Evolutionary conservation across 352 stramenopile species (phyloP).

Genomic region (Phytopythium kandeliae): DNA sequence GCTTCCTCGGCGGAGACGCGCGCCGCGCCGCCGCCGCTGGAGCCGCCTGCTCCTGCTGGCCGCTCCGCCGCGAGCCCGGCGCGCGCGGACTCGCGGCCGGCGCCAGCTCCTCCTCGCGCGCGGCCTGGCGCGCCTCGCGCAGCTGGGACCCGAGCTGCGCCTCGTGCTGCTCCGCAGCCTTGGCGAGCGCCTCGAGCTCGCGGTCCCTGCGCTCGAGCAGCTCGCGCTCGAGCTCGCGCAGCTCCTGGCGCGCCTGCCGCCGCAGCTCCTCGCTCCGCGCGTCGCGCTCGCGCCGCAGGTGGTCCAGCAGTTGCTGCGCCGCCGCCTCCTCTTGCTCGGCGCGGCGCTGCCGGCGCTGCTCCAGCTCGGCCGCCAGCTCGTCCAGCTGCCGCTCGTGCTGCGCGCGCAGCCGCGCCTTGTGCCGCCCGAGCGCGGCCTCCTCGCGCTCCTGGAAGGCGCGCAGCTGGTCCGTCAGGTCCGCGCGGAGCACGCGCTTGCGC

Average conservation of each 20-base stretch:
- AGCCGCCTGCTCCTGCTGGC: too few species aligned
- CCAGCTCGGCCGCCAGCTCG: slow-evolving; percentile 51
- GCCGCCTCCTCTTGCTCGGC: slow-evolving; percentile 59
- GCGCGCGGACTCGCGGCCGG: background rate
- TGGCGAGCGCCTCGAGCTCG: slow-evolving; percentile 31
- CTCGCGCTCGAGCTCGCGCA: slow-evolving; percentile 43
- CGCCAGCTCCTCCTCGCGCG: slow-evolving; percentile 32
- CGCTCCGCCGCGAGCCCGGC: too few species aligned
- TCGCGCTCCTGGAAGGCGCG: slow-evolving; percentile 68
- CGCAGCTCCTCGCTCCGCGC: slow-evolving; percentile 40
- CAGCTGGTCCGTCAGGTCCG: slow-evolving; percentile 58
- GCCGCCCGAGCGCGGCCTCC: slow-evolving; percentile 50
- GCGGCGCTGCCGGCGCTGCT: slow-evolving; percentile 44
- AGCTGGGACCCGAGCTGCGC: slow-evolving; percentile 22
- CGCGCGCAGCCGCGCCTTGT: slow-evolving; percentile 58
- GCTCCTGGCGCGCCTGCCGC: slow-evolving; percentile 34
- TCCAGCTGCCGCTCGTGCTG: slow-evolving; percentile 63
- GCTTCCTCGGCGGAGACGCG: too few species aligned
- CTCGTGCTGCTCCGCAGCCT: slow-evolving; percentile 40
- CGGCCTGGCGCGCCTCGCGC: slow-evolving; percentile 26
- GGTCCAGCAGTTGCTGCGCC: slow-evolving; percentile 37
- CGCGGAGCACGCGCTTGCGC: slow-evolving; percentile 55
- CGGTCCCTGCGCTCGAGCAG: slow-evolving; percentile 38
- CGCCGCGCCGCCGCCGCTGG: too few species aligned
- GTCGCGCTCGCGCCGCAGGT: slow-evolving; percentile 48